Conservation (phyloP, 1,139 yeast species). For the Lodderomyces parapsilosis region DNA sequence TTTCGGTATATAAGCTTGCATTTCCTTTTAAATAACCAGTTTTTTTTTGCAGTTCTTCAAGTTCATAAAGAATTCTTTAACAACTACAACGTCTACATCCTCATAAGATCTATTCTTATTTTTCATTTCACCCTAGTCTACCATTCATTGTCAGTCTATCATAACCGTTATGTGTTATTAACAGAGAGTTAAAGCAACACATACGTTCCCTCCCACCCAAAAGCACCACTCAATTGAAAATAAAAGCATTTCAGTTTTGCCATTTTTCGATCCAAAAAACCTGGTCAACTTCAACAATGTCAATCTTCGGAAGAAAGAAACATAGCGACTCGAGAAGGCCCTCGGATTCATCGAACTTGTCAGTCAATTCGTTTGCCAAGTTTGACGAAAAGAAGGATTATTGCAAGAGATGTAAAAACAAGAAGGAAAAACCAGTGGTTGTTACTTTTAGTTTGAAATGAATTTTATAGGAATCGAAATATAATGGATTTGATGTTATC, state of each 20-base stretch:
- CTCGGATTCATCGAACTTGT: constrained; percentile 7
- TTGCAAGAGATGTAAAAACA: constrained; percentile 37
- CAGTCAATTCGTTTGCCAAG: constrained; percentile 10
- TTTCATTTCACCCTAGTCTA: background rate
- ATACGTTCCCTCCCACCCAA: background rate
- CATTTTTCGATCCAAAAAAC: too few relatives aligned
- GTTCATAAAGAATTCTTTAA: background rate
- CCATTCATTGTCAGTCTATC: background rate
- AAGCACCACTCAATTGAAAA: background rate
- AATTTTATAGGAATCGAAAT: too few relatives aligned
- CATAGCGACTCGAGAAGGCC: constrained; percentile 11
- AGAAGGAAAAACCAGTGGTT: constrained; percentile 29
- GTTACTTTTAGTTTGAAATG: constrained; percentile 35
- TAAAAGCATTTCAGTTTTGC: background rate
- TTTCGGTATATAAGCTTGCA: too few relatives aligned
- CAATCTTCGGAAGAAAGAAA: constrained; percentile 9
- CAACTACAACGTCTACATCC: background rate
- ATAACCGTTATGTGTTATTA: background rate
- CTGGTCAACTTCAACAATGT: background rate
- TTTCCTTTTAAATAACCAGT: background rate
- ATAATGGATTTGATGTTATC: too few relatives aligned
- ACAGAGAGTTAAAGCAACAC: background rate
- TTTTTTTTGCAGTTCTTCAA: background rate
- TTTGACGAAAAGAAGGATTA: constrained; percentile 32
- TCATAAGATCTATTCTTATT: too few relatives aligned